Percentiles rank a stretch among this genome's conserved stretches.
Evolutionary conservation across 345 rosid species (phyloP).

Genomic region (Eucalyptus coolabah): DNA sequence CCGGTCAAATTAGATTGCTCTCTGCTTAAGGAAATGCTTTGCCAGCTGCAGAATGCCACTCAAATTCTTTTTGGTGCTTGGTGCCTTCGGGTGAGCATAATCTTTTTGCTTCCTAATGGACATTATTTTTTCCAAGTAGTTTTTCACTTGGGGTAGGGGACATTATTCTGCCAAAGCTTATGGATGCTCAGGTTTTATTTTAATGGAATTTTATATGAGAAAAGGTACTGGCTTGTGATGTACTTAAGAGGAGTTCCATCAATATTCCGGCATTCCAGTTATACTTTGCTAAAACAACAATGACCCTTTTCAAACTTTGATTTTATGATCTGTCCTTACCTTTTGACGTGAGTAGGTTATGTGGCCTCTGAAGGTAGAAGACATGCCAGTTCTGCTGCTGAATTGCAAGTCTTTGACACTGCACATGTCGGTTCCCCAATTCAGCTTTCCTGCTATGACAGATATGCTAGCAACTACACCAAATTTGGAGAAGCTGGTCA

Average conservation of each 20-base stretch:
- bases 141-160: not conserved
- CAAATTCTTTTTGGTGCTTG: not conserved
- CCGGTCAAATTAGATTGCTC: not conserved
- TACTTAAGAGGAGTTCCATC: not conserved
- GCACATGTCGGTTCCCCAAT: no score
- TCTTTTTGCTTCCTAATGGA: not conserved
- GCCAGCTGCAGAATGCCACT: not conserved
- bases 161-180: not conserved
- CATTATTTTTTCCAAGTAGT: not conserved
- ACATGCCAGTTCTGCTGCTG: not conserved
- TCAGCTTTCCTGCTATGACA: no score
- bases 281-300: not conserved
- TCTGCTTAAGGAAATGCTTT: not conserved
- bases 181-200: not conserved
- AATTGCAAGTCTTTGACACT: not conserved
- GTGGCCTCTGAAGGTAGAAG: not conserved
- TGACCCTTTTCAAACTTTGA: not conserved
- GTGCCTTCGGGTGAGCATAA: not conserved
- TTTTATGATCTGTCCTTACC: not conserved
- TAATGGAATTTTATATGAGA: not conserved
- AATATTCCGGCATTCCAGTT: not conserved
- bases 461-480: no score
- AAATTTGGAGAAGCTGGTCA: no score
- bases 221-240: not conserved
- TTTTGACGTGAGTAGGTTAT: not conserved